Base-by-base conservation (phyloP, 2,329 filamentous ascomycete species). In the Phoma sp. region DNA sequence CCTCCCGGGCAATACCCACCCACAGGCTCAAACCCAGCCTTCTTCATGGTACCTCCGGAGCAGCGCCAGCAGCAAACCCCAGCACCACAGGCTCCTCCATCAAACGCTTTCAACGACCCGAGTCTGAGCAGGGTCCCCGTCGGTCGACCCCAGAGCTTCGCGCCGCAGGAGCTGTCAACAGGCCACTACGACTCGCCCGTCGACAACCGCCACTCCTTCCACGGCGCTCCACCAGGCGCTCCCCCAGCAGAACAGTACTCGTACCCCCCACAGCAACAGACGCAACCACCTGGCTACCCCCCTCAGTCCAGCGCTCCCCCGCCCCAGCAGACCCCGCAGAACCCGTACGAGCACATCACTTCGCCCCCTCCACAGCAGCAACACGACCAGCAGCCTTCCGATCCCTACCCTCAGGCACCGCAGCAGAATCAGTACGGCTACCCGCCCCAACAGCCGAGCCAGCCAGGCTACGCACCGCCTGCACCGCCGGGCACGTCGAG, bases 91-190 rank as follows among this genome's bases (percentile, higher is more conserved):
- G 66, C 68, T n/a, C 64, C 62, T 14, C 53, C 66, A 12, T 57
- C 68, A 20, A 74, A 75, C 57, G 63, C 77, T 61, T 74, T 79
- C 67, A 60, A 72, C 62, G 53, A 75, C 53, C 64, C 77, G 67
- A n/a, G 21, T 4, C 68, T 75, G 70, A 65, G 65, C 3, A 64
- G 69, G 29, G 62, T 73, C 2, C 68, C 71, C 15, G 61, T 65
- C 28, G 69, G 62, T 11, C 68, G 74, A 17, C 72, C 73, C 3
- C 73, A 74, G 40, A 76, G 73, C 46, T 75, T 68, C 39, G 73
- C 65, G 10, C 79, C 80, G 5, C 79, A 81, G 54, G 80, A 82
- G 62, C 69, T 82, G 15, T 75, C 78, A 15, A 79, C 78, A 4
- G 71, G 74, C 10, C 75, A 77, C 21, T 80, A 77, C 54, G 79